phyloP scores from a whole-genome alignment of 23 red algal species.

The Gracilaria gracilis region DNA sequence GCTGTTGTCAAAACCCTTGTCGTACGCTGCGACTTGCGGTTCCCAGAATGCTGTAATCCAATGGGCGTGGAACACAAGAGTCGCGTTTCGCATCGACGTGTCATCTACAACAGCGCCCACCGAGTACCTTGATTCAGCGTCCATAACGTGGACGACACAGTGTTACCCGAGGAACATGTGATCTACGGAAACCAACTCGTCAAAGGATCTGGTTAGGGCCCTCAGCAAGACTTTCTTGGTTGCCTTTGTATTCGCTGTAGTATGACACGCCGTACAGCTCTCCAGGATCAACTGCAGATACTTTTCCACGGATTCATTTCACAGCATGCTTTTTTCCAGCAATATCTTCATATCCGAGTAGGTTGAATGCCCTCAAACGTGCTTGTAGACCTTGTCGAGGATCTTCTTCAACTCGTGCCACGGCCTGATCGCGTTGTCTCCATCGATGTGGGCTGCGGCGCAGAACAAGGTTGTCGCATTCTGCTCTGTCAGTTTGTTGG shows the following conservation, averaged over 20 bases:
- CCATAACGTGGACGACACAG: conserved; percentile 2
- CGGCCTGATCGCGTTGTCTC: background rate
- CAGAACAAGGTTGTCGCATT: background rate
- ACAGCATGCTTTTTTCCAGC: background rate
- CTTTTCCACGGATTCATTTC: background rate
- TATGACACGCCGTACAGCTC: background rate
- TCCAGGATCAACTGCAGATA: background rate
- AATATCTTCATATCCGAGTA: conserved; percentile 36
- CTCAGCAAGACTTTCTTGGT: conserved; percentile 1
- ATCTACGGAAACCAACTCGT: conserved; percentile 18
- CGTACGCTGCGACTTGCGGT: too few relatives aligned
- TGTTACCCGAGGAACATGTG: conserved; percentile 4
- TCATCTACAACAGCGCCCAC: too few relatives aligned
- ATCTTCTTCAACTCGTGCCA: conserved; percentile 17
- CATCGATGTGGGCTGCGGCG: conserved; percentile 6
- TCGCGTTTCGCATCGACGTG: too few relatives aligned
- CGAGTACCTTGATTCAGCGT: background rate
- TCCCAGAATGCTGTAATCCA: too few relatives aligned
- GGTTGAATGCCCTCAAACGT: conserved; percentile 35
- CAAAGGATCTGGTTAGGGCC: background rate
- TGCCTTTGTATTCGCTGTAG: background rate
- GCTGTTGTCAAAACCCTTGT: too few relatives aligned
- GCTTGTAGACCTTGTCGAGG: conserved; percentile 33
- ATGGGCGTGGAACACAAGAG: too few relatives aligned
- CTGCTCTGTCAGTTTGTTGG: background rate